Base-by-base conservation (phyloP, 75 land plant genomes). In the Cunninghamia lanceolata region DNA sequence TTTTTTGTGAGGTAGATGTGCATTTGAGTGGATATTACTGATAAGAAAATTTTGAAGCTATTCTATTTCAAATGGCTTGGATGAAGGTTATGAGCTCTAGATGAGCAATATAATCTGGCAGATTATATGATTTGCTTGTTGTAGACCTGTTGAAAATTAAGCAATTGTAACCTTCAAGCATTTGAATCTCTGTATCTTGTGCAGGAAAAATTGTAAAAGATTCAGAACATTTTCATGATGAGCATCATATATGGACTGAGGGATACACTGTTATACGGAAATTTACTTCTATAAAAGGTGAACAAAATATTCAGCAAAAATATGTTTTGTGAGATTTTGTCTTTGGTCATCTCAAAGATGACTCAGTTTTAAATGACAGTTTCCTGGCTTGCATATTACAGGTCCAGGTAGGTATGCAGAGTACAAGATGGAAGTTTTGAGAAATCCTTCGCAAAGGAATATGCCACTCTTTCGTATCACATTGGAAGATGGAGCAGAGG, bases 341-440 rank as follows among this genome's bases (percentile, higher is more conserved):
- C 43, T n/a, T 77, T 42, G 25, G 59, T 84, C 54, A 63, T 84
- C 81, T 59, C 45, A 45, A 56, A 46, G 35, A 52, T 84, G n/a
- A 42, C 14, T 14, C 10, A 25, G 52, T 79, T 19, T 71, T 42
- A 39, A 21, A 71, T 71, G 52, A 66, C 8, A 14, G 17, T 54
- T 34, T 34, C 32, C 45, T 45, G 47, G 50, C 30, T 82, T 74
- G 34, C 70, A 17, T 0, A 21, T 39, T 85, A 54, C 91, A 96
- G 99, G 94, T 89, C 93, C 92, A 73, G 87, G 84, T 70, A 81
- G 34, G 46, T 14, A 66, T 45, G 87, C 88, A 34, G 79, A 89
- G 8, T 97, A 94, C 88, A 93, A 89, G 84, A 96, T 97, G 98
- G 96, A 97, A 91, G 92, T 97, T 10, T 66, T 93, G 77, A 93